Percentiles rank a stretch among this genome's conserved stretches.
Evolutionary conservation across 176 grass and related monocot genomes (phyloP).

Genomic region (Aegilops tauschii): DNA sequence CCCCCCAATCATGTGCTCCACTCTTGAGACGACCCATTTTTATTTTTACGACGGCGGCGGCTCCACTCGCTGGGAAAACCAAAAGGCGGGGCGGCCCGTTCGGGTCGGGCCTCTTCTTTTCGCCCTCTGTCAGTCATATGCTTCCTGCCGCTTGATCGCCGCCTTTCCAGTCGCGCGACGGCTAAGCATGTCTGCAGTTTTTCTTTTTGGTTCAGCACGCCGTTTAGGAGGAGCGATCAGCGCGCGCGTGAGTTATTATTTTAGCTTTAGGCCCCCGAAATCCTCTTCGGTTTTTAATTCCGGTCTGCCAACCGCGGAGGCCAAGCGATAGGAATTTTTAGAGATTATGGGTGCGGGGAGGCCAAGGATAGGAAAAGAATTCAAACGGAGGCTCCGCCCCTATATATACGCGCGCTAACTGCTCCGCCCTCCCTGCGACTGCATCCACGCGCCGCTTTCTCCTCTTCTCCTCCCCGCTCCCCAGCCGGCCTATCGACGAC

Average conservation of each 20-base stretch:
- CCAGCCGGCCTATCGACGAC: background rate
- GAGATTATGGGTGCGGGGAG: too few relatives aligned
- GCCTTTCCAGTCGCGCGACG: too few relatives aligned
- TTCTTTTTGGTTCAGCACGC: background rate
- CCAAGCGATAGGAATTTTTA: background rate
- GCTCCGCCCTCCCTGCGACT: background rate
- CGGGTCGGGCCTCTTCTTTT: background rate
- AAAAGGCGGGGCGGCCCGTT: background rate
- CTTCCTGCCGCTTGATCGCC: background rate
- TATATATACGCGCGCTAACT: constrained; percentile 18
- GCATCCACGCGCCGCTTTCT: background rate
- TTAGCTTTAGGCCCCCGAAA: background rate
- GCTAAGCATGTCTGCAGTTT: background rate
- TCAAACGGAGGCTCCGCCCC: background rate
- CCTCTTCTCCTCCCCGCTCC: background rate
- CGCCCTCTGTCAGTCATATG: background rate
- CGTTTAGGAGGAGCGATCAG: background rate
- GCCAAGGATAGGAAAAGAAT: background rate
- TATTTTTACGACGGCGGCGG: background rate
- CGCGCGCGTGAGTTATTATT: background rate
- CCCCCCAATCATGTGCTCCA: constrained; percentile 31
- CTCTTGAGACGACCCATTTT: background rate
- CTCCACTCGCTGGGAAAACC: background rate
- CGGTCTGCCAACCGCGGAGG: background rate
- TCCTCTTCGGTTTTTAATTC: background rate